Evolutionary conservation across 2,329 filamentous ascomycete species (phyloP).

Genomic region (Clarireedia sp.): DNA sequence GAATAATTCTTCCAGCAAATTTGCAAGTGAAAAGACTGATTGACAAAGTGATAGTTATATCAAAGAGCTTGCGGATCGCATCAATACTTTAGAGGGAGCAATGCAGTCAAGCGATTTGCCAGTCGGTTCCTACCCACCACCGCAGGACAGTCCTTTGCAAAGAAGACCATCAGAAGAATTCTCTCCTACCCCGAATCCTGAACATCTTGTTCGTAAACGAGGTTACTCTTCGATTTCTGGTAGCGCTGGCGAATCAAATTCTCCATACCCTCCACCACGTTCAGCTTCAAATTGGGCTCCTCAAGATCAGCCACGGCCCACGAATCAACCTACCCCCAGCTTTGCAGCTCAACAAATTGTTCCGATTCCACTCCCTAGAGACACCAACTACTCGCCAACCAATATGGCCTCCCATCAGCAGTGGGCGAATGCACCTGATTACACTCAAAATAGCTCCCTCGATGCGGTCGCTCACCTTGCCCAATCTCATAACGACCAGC

Average conservation of each 20-base stretch:
- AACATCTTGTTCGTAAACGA: conserved; percentile 35
- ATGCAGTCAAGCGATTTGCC: conserved; percentile 40
- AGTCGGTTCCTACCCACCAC: conserved; percentile 31
- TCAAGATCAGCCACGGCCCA: conserved; percentile 13
- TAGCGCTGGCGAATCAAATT: conserved; percentile 32
- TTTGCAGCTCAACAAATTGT: conserved; percentile 14
- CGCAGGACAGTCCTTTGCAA: conserved; percentile 32
- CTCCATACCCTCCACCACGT: conserved; percentile 32
- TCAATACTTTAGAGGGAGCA: conserved; percentile 75
- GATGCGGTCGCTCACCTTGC: conserved; percentile 21
- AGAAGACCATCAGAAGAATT: conserved; percentile 43
- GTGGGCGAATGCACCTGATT: conserved; percentile 28
- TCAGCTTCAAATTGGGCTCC: conserved; percentile 18
- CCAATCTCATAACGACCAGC: conserved; percentile 21
- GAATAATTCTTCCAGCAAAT: background rate
- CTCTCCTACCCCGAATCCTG: conserved; percentile 40
- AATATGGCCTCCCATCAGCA: conserved; percentile 24
- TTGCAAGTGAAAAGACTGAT: conserved; percentile 13
- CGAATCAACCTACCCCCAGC: conserved; percentile 15
- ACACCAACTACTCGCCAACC: conserved; percentile 28
- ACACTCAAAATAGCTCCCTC: conserved; percentile 22
- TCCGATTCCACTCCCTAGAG: conserved; percentile 16
- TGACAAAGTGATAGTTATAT: conserved; percentile 56
- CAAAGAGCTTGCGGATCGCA: conserved; percentile 79
- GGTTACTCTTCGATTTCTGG: conserved; percentile 41